These are phyloP conservation scores for Colletotrichum musae DNA, from an alignment of 2,329 filamentous ascomycete species.

Conservation along the genomic window DNA sequence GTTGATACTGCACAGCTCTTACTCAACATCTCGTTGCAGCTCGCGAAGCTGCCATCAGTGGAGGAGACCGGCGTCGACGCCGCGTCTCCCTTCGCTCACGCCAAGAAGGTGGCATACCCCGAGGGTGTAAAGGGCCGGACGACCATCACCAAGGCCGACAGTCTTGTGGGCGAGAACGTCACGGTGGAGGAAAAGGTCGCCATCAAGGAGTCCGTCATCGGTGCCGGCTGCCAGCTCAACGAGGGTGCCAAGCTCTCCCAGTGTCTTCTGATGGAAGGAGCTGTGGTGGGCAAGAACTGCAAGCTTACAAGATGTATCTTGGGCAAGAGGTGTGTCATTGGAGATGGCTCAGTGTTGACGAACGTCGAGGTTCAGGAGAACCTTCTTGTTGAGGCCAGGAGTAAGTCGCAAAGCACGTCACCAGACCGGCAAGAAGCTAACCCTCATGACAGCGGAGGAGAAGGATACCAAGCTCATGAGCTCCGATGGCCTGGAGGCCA, in stretches of 20 bases:
- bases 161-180: slow-evolving; percentile 89
- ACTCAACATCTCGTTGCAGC: slow-evolving; percentile 83
- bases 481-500: slow-evolving; percentile 76
- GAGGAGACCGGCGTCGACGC: slow-evolving; percentile 72
- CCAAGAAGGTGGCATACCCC: slow-evolving; percentile 85
- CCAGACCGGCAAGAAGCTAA: slow-evolving; percentile 43
- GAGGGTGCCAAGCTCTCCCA: slow-evolving; percentile 88
- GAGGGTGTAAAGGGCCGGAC: slow-evolving; percentile 85
- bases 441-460: slow-evolving; percentile 68
- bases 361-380: slow-evolving; percentile 96
- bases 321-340: slow-evolving; percentile 84
- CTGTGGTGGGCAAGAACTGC: slow-evolving; percentile 85
- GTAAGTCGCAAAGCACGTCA: slow-evolving; percentile 60
- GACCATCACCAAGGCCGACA: slow-evolving; percentile 86
- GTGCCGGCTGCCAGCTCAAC: slow-evolving; percentile 87
- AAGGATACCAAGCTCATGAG: slow-evolving; percentile 79
- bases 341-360: slow-evolving; percentile 84
- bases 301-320: slow-evolving; percentile 91
- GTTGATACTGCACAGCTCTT: slow-evolving; percentile 90
- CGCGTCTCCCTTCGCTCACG: slow-evolving; percentile 82
- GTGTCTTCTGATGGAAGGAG: slow-evolving; percentile 94
- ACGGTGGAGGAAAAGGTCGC: slow-evolving; percentile 89
- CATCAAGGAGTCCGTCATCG: slow-evolving; percentile 94
- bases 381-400: slow-evolving; percentile 84
- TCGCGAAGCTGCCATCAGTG: slow-evolving; percentile 85